Evolutionary conservation across 805 yeast genomes (phyloP), one percentile per base, ranked within the genome.

Genomic region (Saccharomycopsis synnaedendra): DNA sequence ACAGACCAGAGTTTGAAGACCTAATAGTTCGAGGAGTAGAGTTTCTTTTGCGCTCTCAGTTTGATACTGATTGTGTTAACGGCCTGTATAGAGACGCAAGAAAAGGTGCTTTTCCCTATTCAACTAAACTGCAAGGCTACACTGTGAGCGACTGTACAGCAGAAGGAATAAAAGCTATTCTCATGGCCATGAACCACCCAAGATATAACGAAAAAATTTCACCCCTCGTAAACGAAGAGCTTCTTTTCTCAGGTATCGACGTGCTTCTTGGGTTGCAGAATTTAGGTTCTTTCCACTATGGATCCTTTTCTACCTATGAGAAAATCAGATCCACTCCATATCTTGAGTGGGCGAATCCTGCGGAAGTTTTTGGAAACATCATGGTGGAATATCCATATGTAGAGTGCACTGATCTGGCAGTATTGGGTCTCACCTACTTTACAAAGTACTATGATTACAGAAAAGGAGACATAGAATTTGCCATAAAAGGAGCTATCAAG

Each of bases 311-410:
- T 0, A 77, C 96, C 0, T 93, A 93, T 63, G 99, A 93, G 60
- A 72, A 69, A 46, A 90, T 86, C 53, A 80, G 88, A 55, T 88
- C 95, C 0, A 77, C 95, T 0, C 78, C 87, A 9, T 51, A 78
- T 37, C 59, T 93, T 50, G 99, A 93, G 60, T 58, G 64, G 45
- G 66, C 93, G 49, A 90, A 90, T 56, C 97, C 98, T 0, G 99
- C 98, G 1, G 98, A 93, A 62, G 98, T 93, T 0, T 93, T 93
- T 65, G 96, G 95, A 49, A 89, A 93, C 57, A 93, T 93, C 50
- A 93, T 93, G 99, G 95, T 93, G 30, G 99, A 93, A 64, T 93
- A 86, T 61, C 97, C 98, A 0, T 93, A 93, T 60, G 97, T 94
- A 27, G 99, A 93, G 64, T 93, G 99, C 63, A 88, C 97, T 0